Conservation (phyloP, 148 eudicot genomes). For the Diospyros lotus region DNA sequence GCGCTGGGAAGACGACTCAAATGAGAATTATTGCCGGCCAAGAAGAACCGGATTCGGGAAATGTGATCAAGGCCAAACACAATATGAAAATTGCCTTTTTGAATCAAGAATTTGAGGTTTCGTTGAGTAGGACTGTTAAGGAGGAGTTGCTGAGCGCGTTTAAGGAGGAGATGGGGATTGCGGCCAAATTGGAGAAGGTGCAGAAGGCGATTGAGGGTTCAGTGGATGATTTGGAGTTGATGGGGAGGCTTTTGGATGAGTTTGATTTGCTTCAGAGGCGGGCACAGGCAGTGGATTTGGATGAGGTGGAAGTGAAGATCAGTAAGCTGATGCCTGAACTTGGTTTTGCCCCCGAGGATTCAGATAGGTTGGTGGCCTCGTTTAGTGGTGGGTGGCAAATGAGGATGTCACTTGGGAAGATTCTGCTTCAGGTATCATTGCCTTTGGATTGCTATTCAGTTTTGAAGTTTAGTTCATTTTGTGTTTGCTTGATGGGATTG, state of each 20-base stretch:
- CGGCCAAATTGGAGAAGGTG: constrained; percentile 73
- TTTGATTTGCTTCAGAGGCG: constrained; percentile 83
- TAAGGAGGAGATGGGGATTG: constrained; percentile 85
- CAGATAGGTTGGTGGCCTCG: constrained; percentile 90
- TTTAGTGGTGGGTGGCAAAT: constrained; percentile 99
- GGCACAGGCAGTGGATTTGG: constrained; percentile 79
- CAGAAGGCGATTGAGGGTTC: constrained; percentile 87
- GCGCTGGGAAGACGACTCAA: constrained; percentile 97
- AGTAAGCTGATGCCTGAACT: constrained; percentile 90
- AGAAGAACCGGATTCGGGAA: constrained; percentile 90
- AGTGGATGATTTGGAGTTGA: constrained; percentile 85
- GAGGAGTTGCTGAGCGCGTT: constrained; percentile 92
- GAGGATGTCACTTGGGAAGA: constrained; percentile 99
- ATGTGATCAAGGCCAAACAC: constrained; percentile 75
- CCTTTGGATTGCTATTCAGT: not conserved
- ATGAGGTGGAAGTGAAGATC: constrained; percentile 75
- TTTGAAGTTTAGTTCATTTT: not conserved
- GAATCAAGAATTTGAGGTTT: constrained; percentile 96
- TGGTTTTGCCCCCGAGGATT: constrained; percentile 80
- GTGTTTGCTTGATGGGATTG: not conserved
- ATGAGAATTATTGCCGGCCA: constrained; percentile 83
- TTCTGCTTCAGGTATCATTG: constrained; percentile 75
- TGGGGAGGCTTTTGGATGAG: constrained; percentile 98
- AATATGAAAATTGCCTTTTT: constrained; percentile 86
- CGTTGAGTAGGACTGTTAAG: constrained; percentile 61